A percentile compares a stretch with the other conserved stretches of the same genome.
phyloP scores from a whole-genome alignment of 1,284 basidiomycete species.

The Puccinia polysora region DNA sequence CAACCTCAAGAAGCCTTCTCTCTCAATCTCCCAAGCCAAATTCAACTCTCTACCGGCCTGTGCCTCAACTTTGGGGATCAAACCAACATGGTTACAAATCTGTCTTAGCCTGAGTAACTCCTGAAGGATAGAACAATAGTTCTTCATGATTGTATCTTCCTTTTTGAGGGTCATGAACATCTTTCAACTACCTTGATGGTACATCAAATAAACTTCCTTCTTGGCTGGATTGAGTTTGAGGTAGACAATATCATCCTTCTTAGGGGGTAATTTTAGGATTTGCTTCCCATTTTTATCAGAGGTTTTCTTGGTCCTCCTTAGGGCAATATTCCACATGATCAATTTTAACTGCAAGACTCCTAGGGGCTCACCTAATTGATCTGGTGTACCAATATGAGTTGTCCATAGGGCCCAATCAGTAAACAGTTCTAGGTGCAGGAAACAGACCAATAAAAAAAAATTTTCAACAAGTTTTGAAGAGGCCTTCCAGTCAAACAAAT shows the following conservation, averaged over 20 bases:
- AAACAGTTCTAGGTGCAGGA: slow-evolving; percentile 83
- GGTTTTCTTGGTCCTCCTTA: slow-evolving; percentile 91
- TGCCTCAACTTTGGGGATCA: slow-evolving; percentile 59
- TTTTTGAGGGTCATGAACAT: slow-evolving; percentile 71
- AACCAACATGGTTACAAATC: slow-evolving; percentile 92
- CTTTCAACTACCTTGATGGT: slow-evolving; percentile 79
- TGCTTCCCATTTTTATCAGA: slow-evolving; percentile 72
- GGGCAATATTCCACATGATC: slow-evolving; percentile 92
- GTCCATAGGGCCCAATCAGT: slow-evolving; percentile 91
- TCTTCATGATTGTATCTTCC: slow-evolving; percentile 84
- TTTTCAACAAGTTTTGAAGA: slow-evolving; percentile 99
- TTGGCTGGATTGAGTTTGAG: slow-evolving; percentile 81
- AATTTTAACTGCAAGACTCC: slow-evolving; percentile 90
- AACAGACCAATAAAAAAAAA: slow-evolving; percentile 92
- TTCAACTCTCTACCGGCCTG: slow-evolving; percentile 60
- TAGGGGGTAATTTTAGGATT: slow-evolving; percentile 80
- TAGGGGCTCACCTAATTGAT: slow-evolving; percentile 72
- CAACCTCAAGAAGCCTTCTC: slow-evolving; percentile 71
- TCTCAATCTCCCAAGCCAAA: slow-evolving; percentile 60
- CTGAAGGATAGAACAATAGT: slow-evolving; percentile 94
- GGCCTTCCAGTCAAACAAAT: slow-evolving; percentile 94
- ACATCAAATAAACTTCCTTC: slow-evolving; percentile 76
- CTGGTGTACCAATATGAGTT: slow-evolving; percentile 81
- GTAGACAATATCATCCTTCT: slow-evolving; percentile 74
- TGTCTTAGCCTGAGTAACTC: slow-evolving; percentile 90